These are phyloP conservation scores for Farysia itapuensis DNA, from an alignment of 1,284 basidiomycete species.

Conservation along the genomic window DNA sequence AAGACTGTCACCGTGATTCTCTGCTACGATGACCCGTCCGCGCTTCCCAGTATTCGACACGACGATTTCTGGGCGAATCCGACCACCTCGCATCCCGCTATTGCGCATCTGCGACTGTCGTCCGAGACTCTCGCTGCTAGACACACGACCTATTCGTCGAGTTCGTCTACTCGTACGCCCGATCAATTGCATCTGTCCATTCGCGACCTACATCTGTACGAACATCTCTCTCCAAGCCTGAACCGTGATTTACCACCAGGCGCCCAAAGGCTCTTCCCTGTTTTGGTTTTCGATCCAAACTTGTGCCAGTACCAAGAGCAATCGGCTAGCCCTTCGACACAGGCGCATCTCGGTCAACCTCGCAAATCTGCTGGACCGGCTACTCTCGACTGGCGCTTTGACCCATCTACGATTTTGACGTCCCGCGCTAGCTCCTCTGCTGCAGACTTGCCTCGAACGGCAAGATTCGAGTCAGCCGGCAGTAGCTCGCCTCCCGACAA, in stretches of 20 bases:
- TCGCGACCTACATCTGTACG: constrained; percentile 14
- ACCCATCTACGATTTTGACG: neutral
- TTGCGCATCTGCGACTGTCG: constrained; percentile 41
- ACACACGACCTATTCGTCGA: too few relatives aligned
- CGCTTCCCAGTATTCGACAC: neutral
- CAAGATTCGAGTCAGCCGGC: constrained; percentile 15
- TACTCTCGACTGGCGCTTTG: neutral
- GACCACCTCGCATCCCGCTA: constrained; percentile 21
- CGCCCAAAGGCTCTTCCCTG: constrained; percentile 13
- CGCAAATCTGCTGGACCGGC: too few relatives aligned
- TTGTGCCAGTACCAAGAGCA: constrained; percentile 1
- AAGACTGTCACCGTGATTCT: constrained; percentile 25
- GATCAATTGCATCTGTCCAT: neutral
- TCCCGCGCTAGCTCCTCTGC: neutral
- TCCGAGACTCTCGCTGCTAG: constrained; percentile 11
- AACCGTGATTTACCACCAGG: constrained; percentile 7
- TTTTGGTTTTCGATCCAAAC: constrained; percentile 27
- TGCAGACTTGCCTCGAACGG: constrained; percentile 1
- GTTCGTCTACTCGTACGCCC: too few relatives aligned
- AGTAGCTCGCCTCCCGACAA: constrained; percentile 3
- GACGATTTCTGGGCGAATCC: constrained; percentile 38
- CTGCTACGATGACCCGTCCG: constrained; percentile 20
- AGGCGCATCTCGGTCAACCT: neutral
- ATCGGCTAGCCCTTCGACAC: neutral
- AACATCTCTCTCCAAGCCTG: constrained; percentile 16